These are phyloP conservation scores for Cladophialophora exuberans DNA, from an alignment of 2,329 filamentous ascomycete genomes.

Conservation along the genomic window DNA sequence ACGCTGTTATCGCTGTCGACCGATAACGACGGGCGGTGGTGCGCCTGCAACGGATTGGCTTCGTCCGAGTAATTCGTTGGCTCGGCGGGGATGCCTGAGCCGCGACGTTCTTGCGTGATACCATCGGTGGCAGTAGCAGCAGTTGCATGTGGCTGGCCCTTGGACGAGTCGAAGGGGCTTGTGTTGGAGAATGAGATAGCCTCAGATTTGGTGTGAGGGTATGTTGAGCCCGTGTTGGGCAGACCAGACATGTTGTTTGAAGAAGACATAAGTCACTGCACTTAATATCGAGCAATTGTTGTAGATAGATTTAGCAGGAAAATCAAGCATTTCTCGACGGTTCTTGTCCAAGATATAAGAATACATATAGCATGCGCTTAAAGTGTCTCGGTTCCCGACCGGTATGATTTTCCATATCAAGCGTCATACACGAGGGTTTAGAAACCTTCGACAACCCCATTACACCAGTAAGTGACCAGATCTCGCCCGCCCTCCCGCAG, in stretches of 20 bases:
- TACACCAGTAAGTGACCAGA: no score
- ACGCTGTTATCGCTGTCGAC: not conserved
- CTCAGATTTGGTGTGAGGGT: not conserved
- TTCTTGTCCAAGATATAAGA: no score
- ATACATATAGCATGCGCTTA: no score
- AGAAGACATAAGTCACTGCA: not conserved
- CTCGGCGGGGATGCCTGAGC: not conserved
- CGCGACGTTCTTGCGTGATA: not conserved
- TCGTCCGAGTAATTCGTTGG: conserved; percentile 5
- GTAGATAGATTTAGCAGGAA: no score
- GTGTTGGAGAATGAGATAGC: conserved; percentile 7
- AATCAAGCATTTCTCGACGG: no score
- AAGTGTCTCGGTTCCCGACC: no score
- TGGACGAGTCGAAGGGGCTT: not conserved
- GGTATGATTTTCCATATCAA: no score
- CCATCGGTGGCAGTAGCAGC: not conserved
- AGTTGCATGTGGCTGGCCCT: not conserved
- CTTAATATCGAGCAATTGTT: no score
- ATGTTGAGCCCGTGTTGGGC: conserved; percentile 2
- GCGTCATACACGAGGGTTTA: no score
- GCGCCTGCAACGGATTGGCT: conserved; percentile 1
- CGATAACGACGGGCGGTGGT: conserved; percentile 9
- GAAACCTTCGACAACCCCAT: no score
- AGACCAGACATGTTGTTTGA: not conserved
- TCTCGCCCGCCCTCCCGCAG: no score